Percentiles rank a stretch among this genome's conserved stretches.
Conservation (phyloP, 2,329 filamentous ascomycete genomes). For the Rosellinia necatrix region DNA sequence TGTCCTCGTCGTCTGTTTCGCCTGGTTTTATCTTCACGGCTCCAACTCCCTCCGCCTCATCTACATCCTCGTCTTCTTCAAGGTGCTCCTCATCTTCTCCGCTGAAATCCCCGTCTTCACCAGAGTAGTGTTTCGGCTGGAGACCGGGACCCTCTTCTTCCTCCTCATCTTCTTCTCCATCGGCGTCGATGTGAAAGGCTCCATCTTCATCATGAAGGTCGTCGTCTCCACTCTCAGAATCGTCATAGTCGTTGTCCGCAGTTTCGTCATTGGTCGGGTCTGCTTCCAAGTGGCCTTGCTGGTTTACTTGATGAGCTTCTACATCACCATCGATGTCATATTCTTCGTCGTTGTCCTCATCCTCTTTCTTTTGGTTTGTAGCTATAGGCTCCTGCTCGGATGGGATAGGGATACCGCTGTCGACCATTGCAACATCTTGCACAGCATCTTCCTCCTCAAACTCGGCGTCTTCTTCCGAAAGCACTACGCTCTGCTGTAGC, state of each 20-base stretch:
- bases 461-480: slow-evolving; percentile 53
- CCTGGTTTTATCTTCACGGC: slow-evolving; percentile 61
- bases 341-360: slow-evolving; percentile 33
- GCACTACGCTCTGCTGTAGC: slow-evolving; percentile 59
- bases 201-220: slow-evolving; percentile 45
- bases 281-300: slow-evolving; percentile 26
- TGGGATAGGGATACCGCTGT: slow-evolving; percentile 27
- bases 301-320: slow-evolving; percentile 15
- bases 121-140: slow-evolving; percentile 17
- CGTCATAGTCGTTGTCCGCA: slow-evolving; percentile 34
- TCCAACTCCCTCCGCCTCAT: slow-evolving; percentile 60
- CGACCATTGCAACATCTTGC: slow-evolving; percentile 38
- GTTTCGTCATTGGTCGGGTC: slow-evolving; percentile 39
- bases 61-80: slow-evolving; percentile 44
- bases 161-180: slow-evolving; percentile 49
- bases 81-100: slow-evolving; percentile 42
- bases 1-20: slow-evolving; percentile 52
- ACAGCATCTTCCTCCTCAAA: slow-evolving; percentile 45
- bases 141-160: slow-evolving; percentile 24
- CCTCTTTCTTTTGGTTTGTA: slow-evolving; percentile 16
- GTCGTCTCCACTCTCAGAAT: slow-evolving; percentile 37
- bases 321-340: slow-evolving; percentile 37
- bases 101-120: slow-evolving; percentile 37
- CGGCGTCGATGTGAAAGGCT: slow-evolving; percentile 47
- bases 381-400: not conserved